A percentile compares a stretch with the other conserved stretches of the same genome.
phyloP scores from a whole-genome alignment of 805 yeast species.

The Suhomyces sp. region DNA sequence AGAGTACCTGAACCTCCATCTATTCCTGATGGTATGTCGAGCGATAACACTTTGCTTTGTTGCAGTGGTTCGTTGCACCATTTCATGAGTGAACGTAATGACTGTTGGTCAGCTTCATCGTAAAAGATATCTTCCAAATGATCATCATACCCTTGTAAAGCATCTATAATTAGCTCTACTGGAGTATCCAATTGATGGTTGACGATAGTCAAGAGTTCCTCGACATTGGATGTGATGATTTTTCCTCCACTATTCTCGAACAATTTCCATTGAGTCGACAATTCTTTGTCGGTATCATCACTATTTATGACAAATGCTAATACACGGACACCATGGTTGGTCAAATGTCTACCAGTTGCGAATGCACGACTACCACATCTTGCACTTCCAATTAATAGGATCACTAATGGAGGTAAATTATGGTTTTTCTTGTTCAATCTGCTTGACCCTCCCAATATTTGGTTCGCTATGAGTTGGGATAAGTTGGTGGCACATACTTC shows the following conservation, averaged over 20 bases:
- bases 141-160: constrained; percentile 79
- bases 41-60: constrained; percentile 52
- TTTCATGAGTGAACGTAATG: constrained; percentile 45
- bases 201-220: constrained; percentile 35
- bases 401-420: constrained; percentile 75
- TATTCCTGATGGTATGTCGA: constrained; percentile 81
- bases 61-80: constrained; percentile 63
- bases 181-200: constrained; percentile 62
- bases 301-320: constrained; percentile 47
- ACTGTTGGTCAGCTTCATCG: constrained; percentile 34
- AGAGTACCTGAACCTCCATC: constrained; percentile 76
- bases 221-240: constrained; percentile 35
- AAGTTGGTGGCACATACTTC: constrained; percentile 74
- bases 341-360: constrained; percentile 75
- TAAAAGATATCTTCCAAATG: constrained; percentile 57
- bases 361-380: constrained; percentile 73
- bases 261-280: constrained; percentile 51
- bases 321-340: constrained; percentile 71
- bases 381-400: constrained; percentile 71
- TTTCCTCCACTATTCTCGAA: constrained; percentile 72
- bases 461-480: constrained; percentile 53
- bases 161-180: constrained; percentile 77
- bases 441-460: constrained; percentile 63
- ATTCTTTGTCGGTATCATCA: constrained; percentile 41
- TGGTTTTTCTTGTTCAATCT: constrained; percentile 67